phyloP scores from a whole-genome alignment of 805 yeast genomes.

The Sungouiozyma intestinalis region DNA sequence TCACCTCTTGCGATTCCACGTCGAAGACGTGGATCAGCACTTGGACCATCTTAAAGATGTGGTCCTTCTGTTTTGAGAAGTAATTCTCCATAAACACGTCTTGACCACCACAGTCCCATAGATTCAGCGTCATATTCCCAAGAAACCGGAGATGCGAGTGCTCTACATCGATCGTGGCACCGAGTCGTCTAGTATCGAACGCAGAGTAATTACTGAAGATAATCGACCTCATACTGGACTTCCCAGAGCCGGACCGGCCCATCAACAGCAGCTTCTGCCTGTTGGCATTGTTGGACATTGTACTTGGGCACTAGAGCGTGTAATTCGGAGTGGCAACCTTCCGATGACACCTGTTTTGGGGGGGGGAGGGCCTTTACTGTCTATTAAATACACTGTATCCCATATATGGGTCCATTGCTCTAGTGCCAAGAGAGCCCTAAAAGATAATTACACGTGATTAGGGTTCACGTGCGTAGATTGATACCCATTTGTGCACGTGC shows the following conservation, averaged over 20 bases:
- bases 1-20: constrained; percentile 83
- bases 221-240: constrained; percentile 93
- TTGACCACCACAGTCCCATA: constrained; percentile 99
- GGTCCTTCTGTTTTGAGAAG: constrained; percentile 77
- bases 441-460: too few species aligned
- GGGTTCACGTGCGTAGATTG: too few species aligned
- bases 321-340: too few species aligned
- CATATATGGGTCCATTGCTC: too few species aligned
- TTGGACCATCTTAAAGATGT: constrained; percentile 90
- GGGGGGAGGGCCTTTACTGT: too few species aligned
- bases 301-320: too few species aligned
- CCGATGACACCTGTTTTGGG: too few species aligned
- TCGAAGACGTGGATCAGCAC: constrained; percentile 94
- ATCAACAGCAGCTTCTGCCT: constrained; percentile 56
- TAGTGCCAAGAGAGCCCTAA: too few species aligned
- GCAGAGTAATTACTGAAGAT: constrained; percentile 95
- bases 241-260: constrained; percentile 97
- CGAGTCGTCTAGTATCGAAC: constrained; percentile 86
- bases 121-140: constrained; percentile 88
- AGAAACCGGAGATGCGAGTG: constrained; percentile 87
- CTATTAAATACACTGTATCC: too few species aligned
- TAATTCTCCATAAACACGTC: constrained; percentile 95
- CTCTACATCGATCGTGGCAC: constrained; percentile 98
- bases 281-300: constrained; percentile 23
- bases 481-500: too few species aligned